Conservation (phyloP, 306 rosid genomes). For the Quercus alba region DNA sequence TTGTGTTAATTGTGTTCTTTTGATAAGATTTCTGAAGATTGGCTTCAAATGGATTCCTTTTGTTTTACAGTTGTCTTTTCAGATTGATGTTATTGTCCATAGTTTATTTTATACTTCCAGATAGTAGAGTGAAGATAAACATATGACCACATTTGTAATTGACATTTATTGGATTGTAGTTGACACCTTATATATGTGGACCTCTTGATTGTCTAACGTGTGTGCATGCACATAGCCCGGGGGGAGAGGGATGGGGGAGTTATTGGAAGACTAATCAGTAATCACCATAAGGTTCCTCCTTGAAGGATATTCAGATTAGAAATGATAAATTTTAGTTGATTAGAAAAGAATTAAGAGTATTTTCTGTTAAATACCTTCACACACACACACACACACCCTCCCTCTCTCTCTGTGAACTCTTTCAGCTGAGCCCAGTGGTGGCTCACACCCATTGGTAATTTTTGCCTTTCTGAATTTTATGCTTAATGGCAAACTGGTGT, state of each 20-base stretch:
- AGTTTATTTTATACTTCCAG: background rate
- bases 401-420: background rate
- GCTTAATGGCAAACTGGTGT: slow-evolving; percentile 5
- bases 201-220: background rate
- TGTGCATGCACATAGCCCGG: background rate
- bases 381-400: no score
- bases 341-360: background rate
- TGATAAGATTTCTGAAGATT: background rate
- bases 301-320: background rate
- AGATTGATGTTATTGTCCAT: background rate
- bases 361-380: background rate
- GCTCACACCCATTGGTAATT: background rate
- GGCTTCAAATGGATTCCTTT: background rate
- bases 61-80: background rate
- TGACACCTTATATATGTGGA: background rate
- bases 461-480: background rate
- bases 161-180: background rate
- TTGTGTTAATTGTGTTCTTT: background rate
- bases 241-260: no score
- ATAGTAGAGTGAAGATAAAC: background rate
- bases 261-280: background rate
- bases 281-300: background rate
- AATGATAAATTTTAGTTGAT: background rate
- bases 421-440: background rate
- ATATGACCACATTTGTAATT: background rate